phyloP scores from a whole-genome alignment of 345 rosid genomes.

The Hibiscus syriacus region DNA sequence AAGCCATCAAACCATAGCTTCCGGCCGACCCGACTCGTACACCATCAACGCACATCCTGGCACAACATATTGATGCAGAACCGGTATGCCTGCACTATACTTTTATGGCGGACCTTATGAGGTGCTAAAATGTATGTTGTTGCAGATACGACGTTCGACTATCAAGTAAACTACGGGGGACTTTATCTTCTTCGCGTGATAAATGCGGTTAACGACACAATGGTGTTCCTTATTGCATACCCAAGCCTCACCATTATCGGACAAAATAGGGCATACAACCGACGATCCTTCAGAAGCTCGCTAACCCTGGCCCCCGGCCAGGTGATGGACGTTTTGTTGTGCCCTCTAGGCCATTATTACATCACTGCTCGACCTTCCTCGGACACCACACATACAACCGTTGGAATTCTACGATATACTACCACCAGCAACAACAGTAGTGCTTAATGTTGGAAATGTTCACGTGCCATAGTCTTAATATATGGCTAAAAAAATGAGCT shows the following conservation, averaged over 20 bases:
- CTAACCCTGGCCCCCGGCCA: conserved; percentile 21
- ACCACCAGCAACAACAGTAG: too few relatives aligned
- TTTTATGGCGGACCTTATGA: too few relatives aligned
- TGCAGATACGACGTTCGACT: conserved; percentile 12
- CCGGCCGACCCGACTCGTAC: too few relatives aligned
- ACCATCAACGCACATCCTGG: too few relatives aligned
- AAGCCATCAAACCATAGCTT: too few relatives aligned
- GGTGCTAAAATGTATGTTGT: too few relatives aligned
- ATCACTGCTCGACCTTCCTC: conserved; percentile 12
- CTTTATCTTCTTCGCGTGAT: conserved; percentile 24
- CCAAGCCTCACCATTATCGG: conserved; percentile 32
- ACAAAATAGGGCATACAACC: conserved; percentile 18
- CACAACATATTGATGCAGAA: background rate
- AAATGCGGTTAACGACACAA: conserved; percentile 18
- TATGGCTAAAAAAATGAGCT: too few relatives aligned
- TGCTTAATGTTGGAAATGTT: too few relatives aligned
- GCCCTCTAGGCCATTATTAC: conserved; percentile 23
- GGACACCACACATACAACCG: background rate
- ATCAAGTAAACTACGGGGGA: conserved; percentile 9
- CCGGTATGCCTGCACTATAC: too few relatives aligned
- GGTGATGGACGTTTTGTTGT: conserved; percentile 22
- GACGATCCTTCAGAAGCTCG: conserved; percentile 10
- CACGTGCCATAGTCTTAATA: too few relatives aligned
- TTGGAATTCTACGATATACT: background rate
- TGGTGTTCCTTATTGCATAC: conserved; percentile 19